Conservation (phyloP, 805 yeast species). For the Clavispora vitiphila region DNA sequence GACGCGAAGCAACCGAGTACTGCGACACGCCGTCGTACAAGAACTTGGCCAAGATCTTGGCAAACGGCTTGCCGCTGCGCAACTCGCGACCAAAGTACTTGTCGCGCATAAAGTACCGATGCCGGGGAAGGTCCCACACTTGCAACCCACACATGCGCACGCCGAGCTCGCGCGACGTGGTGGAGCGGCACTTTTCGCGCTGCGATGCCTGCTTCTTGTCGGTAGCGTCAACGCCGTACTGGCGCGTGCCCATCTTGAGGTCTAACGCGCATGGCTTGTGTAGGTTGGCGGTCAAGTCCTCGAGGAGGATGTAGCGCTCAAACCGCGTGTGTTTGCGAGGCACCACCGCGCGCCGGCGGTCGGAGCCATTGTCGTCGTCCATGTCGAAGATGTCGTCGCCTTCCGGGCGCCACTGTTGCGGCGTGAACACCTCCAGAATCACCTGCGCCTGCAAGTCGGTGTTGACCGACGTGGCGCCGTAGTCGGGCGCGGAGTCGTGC, state of each 20-base stretch:
- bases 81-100: constrained; percentile 89
- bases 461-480: constrained; percentile 33
- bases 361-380: constrained; percentile 29
- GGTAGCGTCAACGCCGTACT: constrained; percentile 92
- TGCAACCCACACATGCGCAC: constrained; percentile 95
- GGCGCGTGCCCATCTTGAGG: constrained; percentile 97
- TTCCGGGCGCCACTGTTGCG: constrained; percentile 35
- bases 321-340: constrained; percentile 48
- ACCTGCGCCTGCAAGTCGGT: constrained; percentile 36
- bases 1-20: constrained; percentile 57
- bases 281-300: constrained; percentile 85
- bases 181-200: constrained; percentile 68
- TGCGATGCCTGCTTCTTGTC: constrained; percentile 71
- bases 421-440: constrained; percentile 34
- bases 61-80: constrained; percentile 68
- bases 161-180: constrained; percentile 80
- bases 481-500: constrained; percentile 1
- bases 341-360: constrained; percentile 10
- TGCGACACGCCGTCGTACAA: constrained; percentile 67
- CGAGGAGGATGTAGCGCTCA: constrained; percentile 80
- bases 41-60: constrained; percentile 67
- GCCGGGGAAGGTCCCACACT: constrained; percentile 13
- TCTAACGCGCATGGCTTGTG: constrained; percentile 86
- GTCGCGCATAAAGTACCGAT: constrained; percentile 62
- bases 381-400: constrained; percentile 39